A percentile compares a stretch with the other conserved stretches of the same genome.
Evolutionary conservation across 345 rosid species (phyloP).

Genomic region (Isatis tinctoria): DNA sequence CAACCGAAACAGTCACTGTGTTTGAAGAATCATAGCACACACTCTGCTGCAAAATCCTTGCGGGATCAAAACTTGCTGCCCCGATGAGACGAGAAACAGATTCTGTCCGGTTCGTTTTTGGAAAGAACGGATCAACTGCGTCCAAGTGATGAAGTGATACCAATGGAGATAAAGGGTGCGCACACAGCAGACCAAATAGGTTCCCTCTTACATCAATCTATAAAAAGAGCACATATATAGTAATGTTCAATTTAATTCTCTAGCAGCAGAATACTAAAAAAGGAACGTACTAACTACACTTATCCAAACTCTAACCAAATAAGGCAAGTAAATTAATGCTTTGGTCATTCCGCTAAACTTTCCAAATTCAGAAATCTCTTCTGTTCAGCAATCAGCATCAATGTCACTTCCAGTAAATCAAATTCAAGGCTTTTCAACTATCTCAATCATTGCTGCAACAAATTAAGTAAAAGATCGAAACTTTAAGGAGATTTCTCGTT

Average conservation of each 20-base stretch:
- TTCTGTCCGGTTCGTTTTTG: conserved; percentile 47
- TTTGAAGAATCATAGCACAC: conserved; percentile 67
- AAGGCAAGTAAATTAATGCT: background rate
- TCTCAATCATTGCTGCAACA: background rate
- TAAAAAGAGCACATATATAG: background rate
- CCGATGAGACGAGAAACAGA: conserved; percentile 54
- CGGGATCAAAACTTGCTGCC: conserved; percentile 59
- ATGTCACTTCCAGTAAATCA: background rate
- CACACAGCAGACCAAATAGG: conserved; percentile 68
- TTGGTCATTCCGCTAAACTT: background rate
- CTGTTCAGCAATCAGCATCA: conserved; percentile 4
- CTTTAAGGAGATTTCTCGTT: background rate
- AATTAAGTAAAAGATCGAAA: background rate
- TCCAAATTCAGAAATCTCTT: background rate
- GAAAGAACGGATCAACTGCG: conserved; percentile 73
- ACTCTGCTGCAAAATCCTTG: conserved; percentile 77
- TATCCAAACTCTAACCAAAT: background rate
- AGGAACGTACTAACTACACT: background rate
- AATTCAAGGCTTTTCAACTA: background rate
- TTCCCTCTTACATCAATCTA: conserved; percentile 86
- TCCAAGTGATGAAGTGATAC: conserved; percentile 92
- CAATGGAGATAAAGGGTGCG: conserved; percentile 78
- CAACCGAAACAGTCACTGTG: conserved; percentile 60
- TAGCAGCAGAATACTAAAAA: too few relatives aligned
- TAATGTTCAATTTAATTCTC: background rate